Conservation (phyloP, 768 basidiomycete species). For the Leccinum sublutescens region DNA sequence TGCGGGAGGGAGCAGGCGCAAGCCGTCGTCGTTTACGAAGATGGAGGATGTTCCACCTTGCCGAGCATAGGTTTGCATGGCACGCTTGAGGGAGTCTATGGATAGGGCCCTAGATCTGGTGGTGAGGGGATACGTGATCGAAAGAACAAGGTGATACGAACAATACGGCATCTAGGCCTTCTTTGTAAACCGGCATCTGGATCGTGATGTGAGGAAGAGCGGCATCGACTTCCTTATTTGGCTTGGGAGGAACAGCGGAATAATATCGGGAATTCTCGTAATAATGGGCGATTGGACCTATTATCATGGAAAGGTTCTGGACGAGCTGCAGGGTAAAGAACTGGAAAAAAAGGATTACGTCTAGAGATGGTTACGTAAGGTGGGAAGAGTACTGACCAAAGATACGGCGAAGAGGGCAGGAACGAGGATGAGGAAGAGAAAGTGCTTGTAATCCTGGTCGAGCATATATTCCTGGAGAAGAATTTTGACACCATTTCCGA, state of each 20-base stretch:
- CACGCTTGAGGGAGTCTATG: conserved; percentile 54
- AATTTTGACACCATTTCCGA: conserved; percentile 61
- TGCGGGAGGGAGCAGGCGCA: conserved; percentile 47
- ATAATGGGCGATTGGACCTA: conserved; percentile 54
- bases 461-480: conserved; percentile 54
- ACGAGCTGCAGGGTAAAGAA: conserved; percentile 44
- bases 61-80: conserved; percentile 62
- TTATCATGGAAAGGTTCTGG: conserved; percentile 36
- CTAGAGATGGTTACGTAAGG: not conserved
- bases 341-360: conserved; percentile 16
- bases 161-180: conserved; percentile 50
- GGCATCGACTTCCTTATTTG: conserved; percentile 44
- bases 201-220: conserved; percentile 50
- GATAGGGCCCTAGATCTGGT: conserved; percentile 38
- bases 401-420: conserved; percentile 48
- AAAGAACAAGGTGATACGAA: conserved; percentile 28
- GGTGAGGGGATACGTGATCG: not conserved
- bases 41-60: conserved; percentile 62
- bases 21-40: conserved; percentile 62
- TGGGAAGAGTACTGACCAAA: conserved; percentile 30
- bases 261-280: conserved; percentile 53
- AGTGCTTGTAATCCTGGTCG: conserved; percentile 44
- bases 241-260: conserved; percentile 42
- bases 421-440: conserved; percentile 38
- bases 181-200: conserved; percentile 61